Evolutionary conservation across 2,329 filamentous ascomycete genomes (phyloP).

Genomic region (Alternaria sp.): DNA sequence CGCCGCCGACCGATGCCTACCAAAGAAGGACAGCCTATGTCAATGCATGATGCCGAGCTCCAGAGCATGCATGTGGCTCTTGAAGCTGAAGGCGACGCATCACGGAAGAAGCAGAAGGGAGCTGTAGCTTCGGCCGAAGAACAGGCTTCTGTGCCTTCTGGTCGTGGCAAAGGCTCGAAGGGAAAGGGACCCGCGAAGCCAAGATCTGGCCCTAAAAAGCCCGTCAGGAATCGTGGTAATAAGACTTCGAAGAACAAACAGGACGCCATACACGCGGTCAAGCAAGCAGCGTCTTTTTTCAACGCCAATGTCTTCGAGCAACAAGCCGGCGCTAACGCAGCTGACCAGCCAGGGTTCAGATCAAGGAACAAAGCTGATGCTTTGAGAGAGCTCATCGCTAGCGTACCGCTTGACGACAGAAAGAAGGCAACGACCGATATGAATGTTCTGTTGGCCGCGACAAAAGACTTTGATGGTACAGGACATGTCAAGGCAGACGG

Average conservation of each 20-base stretch:
- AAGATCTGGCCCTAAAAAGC: constrained; percentile 2
- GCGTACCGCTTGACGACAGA: too few species aligned
- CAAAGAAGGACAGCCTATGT: constrained; percentile 11
- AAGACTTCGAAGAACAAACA: too few species aligned
- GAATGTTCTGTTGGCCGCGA: too few species aligned
- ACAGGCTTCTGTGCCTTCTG: background rate
- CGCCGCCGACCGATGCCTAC: constrained; percentile 20
- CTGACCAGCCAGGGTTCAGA: constrained; percentile 33
- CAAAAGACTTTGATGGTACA: too few species aligned
- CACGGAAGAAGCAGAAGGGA: constrained; percentile 32
- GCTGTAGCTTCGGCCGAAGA: background rate
- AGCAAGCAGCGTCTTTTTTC: constrained; percentile 34
- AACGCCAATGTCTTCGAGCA: constrained; percentile 41
- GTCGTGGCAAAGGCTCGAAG: constrained; percentile 9
- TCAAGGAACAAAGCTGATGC: constrained; percentile 39
- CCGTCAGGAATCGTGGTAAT: background rate
- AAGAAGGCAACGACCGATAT: too few species aligned
- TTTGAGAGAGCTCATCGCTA: constrained; percentile 50
- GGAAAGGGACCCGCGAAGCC: constrained; percentile 8
- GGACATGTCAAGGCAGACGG: constrained; percentile 32
- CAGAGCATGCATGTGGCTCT: constrained; percentile 39
- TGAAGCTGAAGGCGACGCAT: constrained; percentile 27
- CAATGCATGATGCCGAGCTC: constrained; percentile 37
- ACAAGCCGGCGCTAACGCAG: constrained; percentile 30
- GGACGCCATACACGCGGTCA: too few species aligned